These are phyloP conservation scores for Theileria luwenshuni DNA, from an alignment of 169 alveolate species.

Conservation along the genomic window DNA sequence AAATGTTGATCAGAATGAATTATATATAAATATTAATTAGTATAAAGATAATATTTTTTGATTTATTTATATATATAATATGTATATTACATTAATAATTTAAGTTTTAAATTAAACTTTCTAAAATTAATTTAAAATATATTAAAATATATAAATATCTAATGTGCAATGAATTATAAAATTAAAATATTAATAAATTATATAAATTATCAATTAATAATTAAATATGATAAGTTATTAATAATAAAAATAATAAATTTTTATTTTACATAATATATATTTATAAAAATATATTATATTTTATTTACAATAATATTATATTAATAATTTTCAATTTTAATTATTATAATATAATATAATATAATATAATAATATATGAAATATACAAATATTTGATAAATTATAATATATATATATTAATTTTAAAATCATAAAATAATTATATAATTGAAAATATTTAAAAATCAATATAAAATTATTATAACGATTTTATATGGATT, in stretches of 20 bases:
- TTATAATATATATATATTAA: no score
- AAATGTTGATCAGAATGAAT: no score
- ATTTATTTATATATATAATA: background rate
- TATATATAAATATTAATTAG: no score
- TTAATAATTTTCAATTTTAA: no score
- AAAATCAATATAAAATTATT: no score
- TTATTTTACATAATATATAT: no score
- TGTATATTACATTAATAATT: background rate
- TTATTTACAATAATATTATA: no score
- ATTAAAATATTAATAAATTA: background rate
- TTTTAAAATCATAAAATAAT: no score
- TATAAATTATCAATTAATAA: background rate
- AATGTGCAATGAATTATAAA: background rate
- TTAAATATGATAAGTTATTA: background rate
- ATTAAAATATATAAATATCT: background rate
- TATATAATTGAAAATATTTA: background rate
- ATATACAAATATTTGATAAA: background rate
- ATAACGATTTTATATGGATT: no score
- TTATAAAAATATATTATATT: no score
- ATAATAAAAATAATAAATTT: background rate
- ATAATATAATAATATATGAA: background rate
- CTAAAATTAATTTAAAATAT: background rate
- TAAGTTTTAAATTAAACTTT: background rate
- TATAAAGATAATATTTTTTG: no score
- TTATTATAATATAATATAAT: no score